Evolutionary conservation across 192 early-diverging fungal genomes (phyloP).

Genomic region (Podochytrium sp.): DNA sequence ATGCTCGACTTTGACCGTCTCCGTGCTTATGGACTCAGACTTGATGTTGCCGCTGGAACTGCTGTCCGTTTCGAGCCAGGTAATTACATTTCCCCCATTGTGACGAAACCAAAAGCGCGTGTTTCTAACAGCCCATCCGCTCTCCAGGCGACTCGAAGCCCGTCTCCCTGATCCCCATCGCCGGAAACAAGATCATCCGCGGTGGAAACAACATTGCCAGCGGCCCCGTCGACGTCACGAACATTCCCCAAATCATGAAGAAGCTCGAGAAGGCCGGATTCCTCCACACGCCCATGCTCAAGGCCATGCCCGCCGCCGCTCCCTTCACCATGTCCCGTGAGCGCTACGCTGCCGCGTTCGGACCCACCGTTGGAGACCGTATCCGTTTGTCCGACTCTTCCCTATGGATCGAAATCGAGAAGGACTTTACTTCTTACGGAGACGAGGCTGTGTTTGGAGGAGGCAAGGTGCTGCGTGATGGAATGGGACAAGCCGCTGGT

Average conservation of each 20-base stretch:
- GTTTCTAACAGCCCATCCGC: not conserved
- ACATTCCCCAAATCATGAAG: slow-evolving; percentile 48
- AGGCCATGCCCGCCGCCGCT: slow-evolving; percentile 49
- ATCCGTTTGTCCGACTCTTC: slow-evolving; percentile 86
- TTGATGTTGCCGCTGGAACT: slow-evolving; percentile 93
- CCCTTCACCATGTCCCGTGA: slow-evolving; percentile 75
- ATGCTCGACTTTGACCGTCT: slow-evolving; percentile 80
- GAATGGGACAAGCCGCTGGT: slow-evolving; percentile 88
- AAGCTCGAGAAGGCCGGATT: slow-evolving; percentile 60
- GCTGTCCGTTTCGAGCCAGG: slow-evolving; percentile 93
- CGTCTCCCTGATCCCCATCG: slow-evolving; percentile 83
- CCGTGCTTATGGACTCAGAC: slow-evolving; percentile 80
- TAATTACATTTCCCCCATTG: too few species aligned
- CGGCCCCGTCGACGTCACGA: slow-evolving; percentile 58
- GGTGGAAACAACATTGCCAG: slow-evolving; percentile 87
- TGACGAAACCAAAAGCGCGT: not conserved
- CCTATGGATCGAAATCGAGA: slow-evolving; percentile 75
- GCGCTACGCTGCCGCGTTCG: slow-evolving; percentile 88
- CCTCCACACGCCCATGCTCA: slow-evolving; percentile 59
- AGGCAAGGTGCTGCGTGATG: slow-evolving; percentile 85
- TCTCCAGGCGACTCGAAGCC: slow-evolving; percentile 78
- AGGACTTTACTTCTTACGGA: slow-evolving; percentile 88
- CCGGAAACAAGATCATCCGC: slow-evolving; percentile 72
- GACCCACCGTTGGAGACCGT: slow-evolving; percentile 90
- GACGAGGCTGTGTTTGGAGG: slow-evolving; percentile 98